A percentile compares a stretch with the other conserved stretches of the same genome.
Evolutionary conservation across 2,329 filamentous ascomycete genomes (phyloP).

Genomic region (Intubia oerlemansii): DNA sequence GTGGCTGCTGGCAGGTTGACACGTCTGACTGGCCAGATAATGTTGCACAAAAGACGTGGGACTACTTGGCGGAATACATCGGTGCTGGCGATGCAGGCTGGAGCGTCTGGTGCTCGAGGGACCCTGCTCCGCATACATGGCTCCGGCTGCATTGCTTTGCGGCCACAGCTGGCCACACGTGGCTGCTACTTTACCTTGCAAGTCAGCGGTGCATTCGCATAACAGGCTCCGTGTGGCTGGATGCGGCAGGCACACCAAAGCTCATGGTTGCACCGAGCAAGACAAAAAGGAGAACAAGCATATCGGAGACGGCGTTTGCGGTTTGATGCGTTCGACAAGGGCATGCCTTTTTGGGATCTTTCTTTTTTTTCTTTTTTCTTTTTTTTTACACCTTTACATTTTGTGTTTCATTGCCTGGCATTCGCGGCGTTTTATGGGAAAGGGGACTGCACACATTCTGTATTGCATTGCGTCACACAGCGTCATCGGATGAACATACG

Average conservation of each 20-base stretch:
- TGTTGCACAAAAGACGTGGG: slow-evolving; percentile 35
- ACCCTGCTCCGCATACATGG: slow-evolving; percentile 17
- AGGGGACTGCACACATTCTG: not conserved
- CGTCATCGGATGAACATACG: no score
- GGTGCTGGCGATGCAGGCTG: slow-evolving; percentile 38
- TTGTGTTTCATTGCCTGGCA: no score
- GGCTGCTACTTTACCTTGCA: slow-evolving; percentile 52
- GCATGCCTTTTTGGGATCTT: not conserved
- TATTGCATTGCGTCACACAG: no score
- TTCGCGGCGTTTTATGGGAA: not conserved
- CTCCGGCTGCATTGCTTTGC: slow-evolving; percentile 65
- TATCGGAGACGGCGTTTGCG: not conserved
- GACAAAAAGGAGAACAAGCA: not conserved
- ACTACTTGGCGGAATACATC: slow-evolving; percentile 37
- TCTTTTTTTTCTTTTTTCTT: not conserved
- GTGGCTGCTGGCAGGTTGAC: slow-evolving; percentile 58
- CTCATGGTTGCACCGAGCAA: slow-evolving; percentile 17
- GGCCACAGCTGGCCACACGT: slow-evolving; percentile 48
- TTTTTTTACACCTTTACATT: no score
- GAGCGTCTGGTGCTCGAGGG: slow-evolving; percentile 38
- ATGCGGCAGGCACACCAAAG: slow-evolving; percentile 33
- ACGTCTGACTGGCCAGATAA: slow-evolving; percentile 29
- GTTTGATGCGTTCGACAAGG: not conserved
- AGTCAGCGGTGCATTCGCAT: slow-evolving; percentile 40
- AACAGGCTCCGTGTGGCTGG: slow-evolving; percentile 43